phyloP scores from a whole-genome alignment of 257 asterid species.

The Jaltomata sinuosa region DNA sequence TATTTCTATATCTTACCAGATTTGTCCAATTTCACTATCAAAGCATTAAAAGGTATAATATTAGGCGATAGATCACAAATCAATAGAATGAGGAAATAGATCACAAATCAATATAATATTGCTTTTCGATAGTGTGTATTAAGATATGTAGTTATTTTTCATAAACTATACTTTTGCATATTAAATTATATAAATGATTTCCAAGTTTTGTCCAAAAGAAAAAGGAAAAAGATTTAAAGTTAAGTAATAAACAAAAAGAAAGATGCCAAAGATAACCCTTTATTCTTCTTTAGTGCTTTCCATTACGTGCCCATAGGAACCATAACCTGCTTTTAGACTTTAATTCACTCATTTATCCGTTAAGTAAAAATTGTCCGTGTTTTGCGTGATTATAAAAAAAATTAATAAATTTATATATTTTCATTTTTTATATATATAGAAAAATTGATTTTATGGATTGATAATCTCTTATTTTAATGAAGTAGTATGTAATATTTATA shows the following conservation, averaged over 20 bases:
- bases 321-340: not conserved
- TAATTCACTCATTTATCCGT: not conserved
- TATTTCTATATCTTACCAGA: not conserved
- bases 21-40: not conserved
- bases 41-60: not conserved
- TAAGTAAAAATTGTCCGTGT: not conserved
- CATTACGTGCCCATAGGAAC: not conserved
- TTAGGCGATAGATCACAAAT: not conserved
- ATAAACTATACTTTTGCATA: not conserved
- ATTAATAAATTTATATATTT: no score
- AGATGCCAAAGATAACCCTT: conserved; percentile 31
- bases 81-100: not conserved
- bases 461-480: no score
- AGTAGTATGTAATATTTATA: no score
- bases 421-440: no score
- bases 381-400: not conserved
- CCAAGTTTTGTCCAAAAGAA: not conserved
- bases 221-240: conserved; percentile 19
- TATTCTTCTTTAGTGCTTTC: conserved; percentile 10
- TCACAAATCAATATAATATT: not conserved
- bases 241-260: conserved; percentile 25
- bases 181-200: not conserved
- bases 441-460: no score
- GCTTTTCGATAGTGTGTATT: no score
- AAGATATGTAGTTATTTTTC: not conserved